A percentile compares a stretch with the other conserved stretches of the same genome.
These are phyloP conservation scores for Fistulinella cinereoalba DNA, from an alignment of 1,284 basidiomycete species.

Conservation along the genomic window DNA sequence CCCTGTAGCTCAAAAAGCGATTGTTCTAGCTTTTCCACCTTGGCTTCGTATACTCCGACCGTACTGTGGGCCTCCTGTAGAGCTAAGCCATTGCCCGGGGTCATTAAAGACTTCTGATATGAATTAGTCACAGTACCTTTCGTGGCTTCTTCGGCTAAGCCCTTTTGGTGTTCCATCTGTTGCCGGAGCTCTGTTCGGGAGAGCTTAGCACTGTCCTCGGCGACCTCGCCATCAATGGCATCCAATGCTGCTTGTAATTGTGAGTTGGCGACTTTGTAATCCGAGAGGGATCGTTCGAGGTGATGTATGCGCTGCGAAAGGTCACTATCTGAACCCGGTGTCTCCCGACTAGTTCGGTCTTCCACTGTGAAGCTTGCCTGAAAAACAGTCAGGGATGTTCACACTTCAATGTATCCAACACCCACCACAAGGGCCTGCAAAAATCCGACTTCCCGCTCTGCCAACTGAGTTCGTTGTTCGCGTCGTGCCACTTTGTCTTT, in stretches of 20 bases:
- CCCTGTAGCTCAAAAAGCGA: conserved; percentile 71
- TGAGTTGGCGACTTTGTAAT: conserved; percentile 51
- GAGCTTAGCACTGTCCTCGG: conserved; percentile 22
- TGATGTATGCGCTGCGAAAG: conserved; percentile 47
- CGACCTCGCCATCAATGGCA: conserved; percentile 37
- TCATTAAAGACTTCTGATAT: conserved; percentile 1
- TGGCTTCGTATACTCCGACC: conserved; percentile 42
- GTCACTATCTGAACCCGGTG: conserved; percentile 16
- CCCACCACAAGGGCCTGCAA: conserved; percentile 61
- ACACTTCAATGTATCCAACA: conserved; percentile 11
- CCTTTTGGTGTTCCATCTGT: conserved; percentile 42
- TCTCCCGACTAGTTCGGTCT: conserved; percentile 35
- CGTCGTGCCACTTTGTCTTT: conserved; percentile 44
- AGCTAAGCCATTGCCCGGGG: conserved; percentile 31
- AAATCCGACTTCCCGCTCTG: conserved; percentile 60
- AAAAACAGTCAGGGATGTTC: not conserved
- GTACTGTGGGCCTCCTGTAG: conserved; percentile 41
- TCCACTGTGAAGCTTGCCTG: conserved; percentile 63
- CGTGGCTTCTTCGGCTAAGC: conserved; percentile 38
- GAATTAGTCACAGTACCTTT: conserved; percentile 39
- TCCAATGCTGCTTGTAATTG: conserved; percentile 45
- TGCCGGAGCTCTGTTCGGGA: conserved; percentile 40
- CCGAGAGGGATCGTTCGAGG: conserved; percentile 55
- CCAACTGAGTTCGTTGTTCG: conserved; percentile 46
- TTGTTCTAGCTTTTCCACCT: conserved; percentile 65